Evolutionary conservation across 768 basidiomycete genomes (phyloP), one percentile per base, ranked within the genome.

Genomic region (Naganishia onofrii): DNA sequence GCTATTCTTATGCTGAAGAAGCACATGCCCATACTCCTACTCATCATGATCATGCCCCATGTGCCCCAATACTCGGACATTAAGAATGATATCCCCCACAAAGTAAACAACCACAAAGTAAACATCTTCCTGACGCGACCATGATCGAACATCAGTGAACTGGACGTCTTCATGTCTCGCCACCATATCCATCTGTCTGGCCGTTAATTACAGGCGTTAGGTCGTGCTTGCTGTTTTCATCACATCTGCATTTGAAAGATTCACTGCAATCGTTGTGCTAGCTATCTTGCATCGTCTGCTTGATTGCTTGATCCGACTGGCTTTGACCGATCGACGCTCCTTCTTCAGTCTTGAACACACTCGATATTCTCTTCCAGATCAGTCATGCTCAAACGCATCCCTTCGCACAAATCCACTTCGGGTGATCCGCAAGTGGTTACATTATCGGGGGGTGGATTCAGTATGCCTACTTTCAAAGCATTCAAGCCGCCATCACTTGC

Each of bases 361-460:
- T 51, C 12, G 48, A 51, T 23, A 51, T 3, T n/a, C 12, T 13
- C 12, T n/a, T n/a, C n/a, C 2, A 51, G 21, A 26, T 26, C n/a
- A 51, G 21, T 26, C 65, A 80, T 80, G 79, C 73, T 80, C 0
- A 58, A 76, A 36, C 67, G 77, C 58, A 44, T 68, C 31, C 78
- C 78, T 0, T 51, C 71, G 21, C 67, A 34, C 46, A 67, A 52
- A 34, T 32, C 60, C 17, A 67, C 69, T 42, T 73, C 67, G 26
- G 77, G 75, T 13, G 79, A 80, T 32, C 76, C 70, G n/a, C 67
- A 70, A 28, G 69, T 73, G 19, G 76, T 77, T 12, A 75, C 76
- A 19, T 75, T 75, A 10, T 76, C 76, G 0, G 78, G 80, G 6
- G 81, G 76, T 12, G 81, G 81, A 0, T 82, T 81, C 69, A 81